Evolutionary conservation across 768 basidiomycete genomes (phyloP).

Genomic region (Lenzites betulinus): DNA sequence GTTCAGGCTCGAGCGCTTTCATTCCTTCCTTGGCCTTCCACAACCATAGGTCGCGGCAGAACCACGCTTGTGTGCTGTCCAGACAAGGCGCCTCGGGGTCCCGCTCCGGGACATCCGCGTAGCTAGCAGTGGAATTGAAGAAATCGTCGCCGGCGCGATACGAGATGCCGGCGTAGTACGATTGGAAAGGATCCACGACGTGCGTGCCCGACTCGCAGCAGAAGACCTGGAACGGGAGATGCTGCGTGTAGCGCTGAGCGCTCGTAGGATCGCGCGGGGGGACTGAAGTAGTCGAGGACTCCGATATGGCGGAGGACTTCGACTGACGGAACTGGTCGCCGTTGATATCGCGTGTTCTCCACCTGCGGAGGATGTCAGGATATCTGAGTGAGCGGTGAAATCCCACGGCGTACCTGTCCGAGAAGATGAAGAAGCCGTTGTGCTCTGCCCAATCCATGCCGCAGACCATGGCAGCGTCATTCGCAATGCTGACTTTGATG

Average conservation of each 20-base stretch:
- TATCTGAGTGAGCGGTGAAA: background rate
- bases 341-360: conserved; percentile 97
- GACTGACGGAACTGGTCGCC: conserved; percentile 98
- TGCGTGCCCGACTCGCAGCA: conserved; percentile 99
- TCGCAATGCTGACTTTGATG: conserved; percentile 84
- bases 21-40: conserved; percentile 78
- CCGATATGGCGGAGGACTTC: conserved; percentile 90
- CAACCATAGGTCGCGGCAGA: conserved; percentile 98
- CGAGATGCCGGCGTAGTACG: conserved; percentile 87
- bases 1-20: conserved; percentile 50
- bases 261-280: conserved; percentile 89
- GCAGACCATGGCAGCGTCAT: conserved; percentile 97
- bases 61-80: conserved; percentile 97
- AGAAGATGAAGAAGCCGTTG: conserved; percentile 97
- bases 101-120: conserved; percentile 54
- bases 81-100: conserved; percentile 85
- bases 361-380: conserved; percentile 46
- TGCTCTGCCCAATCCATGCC: conserved; percentile 99
- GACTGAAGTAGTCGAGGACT: conserved; percentile 85
- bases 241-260: conserved; percentile 81
- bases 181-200: conserved; percentile 92
- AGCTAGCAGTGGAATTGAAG: conserved; percentile 67
- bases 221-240: conserved; percentile 97
- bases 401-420: conserved; percentile 74
- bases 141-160: conserved; percentile 85